These are phyloP conservation scores for Fagus sylvatica DNA, from an alignment of 306 rosid genomes.

Conservation along the genomic window DNA sequence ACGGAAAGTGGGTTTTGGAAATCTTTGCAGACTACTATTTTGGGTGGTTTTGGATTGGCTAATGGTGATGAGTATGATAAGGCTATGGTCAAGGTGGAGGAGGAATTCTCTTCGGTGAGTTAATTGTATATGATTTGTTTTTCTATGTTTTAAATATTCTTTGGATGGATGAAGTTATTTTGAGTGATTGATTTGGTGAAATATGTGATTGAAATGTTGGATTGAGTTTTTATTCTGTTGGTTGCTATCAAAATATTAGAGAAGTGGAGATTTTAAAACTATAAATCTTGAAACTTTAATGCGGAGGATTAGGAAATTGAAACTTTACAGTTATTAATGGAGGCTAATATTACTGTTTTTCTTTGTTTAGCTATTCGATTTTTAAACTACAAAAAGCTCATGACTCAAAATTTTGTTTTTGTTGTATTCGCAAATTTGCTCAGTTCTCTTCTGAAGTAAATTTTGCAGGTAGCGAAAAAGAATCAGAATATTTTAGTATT, in stretches of 20 bases:
- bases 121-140: neutral
- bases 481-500: too few species aligned
- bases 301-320: neutral
- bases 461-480: too few species aligned
- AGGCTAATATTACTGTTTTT: neutral
- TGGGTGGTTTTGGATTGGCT: slow-evolving; percentile 49
- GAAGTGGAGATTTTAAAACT: neutral
- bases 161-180: too few species aligned
- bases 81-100: slow-evolving; percentile 72
- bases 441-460: neutral
- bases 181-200: neutral
- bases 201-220: neutral
- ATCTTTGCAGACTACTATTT: slow-evolving; percentile 44
- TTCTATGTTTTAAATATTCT: neutral
- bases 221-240: neutral
- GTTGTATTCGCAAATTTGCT: neutral
- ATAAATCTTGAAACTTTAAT: neutral
- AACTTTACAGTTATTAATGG: neutral
- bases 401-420: neutral
- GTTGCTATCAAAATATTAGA: neutral
- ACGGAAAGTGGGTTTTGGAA: slow-evolving; percentile 69
- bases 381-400: neutral
- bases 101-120: slow-evolving; percentile 64
- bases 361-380: neutral
- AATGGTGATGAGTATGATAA: slow-evolving; percentile 55